phyloP scores from a whole-genome alignment of 768 basidiomycete species.

The Lanmaoa rubissima region DNA sequence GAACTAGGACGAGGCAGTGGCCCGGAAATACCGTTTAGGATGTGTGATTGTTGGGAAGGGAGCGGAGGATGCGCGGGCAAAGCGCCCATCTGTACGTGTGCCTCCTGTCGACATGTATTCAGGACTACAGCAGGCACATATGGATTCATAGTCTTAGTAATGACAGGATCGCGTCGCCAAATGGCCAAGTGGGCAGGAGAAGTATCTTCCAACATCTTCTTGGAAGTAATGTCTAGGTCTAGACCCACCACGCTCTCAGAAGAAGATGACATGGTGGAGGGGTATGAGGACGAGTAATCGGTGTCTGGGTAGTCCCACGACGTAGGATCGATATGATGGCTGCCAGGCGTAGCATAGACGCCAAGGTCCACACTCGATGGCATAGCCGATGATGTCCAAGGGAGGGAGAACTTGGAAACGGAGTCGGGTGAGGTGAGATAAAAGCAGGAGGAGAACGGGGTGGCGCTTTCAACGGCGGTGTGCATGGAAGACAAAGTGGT shows the following conservation, averaged over 20 bases:
- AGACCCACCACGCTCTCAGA: slow-evolving; percentile 34
- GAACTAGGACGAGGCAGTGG: slow-evolving; percentile 26
- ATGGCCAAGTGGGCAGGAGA: slow-evolving; percentile 31
- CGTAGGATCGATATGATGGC: slow-evolving; percentile 50
- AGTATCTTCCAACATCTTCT: slow-evolving; percentile 31
- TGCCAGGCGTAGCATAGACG: slow-evolving; percentile 41
- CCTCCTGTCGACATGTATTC: slow-evolving; percentile 29
- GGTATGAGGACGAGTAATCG: slow-evolving; percentile 49
- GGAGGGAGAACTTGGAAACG: slow-evolving; percentile 35
- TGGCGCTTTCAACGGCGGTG: slow-evolving; percentile 65
- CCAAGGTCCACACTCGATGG: slow-evolving; percentile 40
- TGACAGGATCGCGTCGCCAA: slow-evolving; percentile 32
- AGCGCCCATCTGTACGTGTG: slow-evolving; percentile 7
- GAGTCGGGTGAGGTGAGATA: slow-evolving; percentile 48
- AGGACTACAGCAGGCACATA: slow-evolving; percentile 26
- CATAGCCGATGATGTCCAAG: slow-evolving; percentile 34
- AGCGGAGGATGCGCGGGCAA: slow-evolving; percentile 13
- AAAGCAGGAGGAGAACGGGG: slow-evolving; percentile 56
- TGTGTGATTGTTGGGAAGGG: slow-evolving; percentile 12
- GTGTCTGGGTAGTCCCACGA: slow-evolving; percentile 47
- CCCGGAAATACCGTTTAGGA: slow-evolving; percentile 6
- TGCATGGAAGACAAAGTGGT: slow-evolving; percentile 65
- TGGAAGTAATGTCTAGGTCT: slow-evolving; percentile 32
- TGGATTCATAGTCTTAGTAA: slow-evolving; percentile 26
- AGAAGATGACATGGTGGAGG: slow-evolving; percentile 41